phyloP scores from a whole-genome alignment of 2,329 filamentous ascomycete species.

The Daldinia sp. region DNA sequence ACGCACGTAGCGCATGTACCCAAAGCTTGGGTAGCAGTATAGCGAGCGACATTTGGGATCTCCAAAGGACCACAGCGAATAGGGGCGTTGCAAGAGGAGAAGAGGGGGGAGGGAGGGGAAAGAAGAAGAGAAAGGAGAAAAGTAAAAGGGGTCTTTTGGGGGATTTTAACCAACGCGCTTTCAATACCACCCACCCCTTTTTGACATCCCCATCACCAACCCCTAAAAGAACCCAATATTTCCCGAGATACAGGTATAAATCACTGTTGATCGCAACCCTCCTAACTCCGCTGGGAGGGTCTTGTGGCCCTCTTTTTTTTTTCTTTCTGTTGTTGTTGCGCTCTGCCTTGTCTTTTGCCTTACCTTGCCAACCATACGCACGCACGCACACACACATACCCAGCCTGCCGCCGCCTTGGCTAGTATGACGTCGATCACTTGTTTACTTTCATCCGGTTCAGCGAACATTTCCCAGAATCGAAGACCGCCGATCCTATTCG shows the following conservation, averaged over 20 bases:
- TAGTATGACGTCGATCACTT: constrained; percentile 33
- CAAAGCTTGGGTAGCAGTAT: no score
- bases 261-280: constrained; percentile 25
- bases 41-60: neutral
- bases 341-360: neutral
- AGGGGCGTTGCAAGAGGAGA: neutral
- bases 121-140: no score
- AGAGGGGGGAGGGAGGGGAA: no score
- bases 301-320: neutral
- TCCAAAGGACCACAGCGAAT: neutral
- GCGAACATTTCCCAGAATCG: constrained; percentile 8
- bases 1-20: neutral
- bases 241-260: constrained; percentile 28
- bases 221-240: constrained; percentile 19
- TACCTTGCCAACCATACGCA: neutral
- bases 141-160: no score
- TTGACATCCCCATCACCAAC: neutral
- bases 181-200: neutral
- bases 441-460: constrained; percentile 20
- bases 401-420: constrained; percentile 8
- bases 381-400: no score
- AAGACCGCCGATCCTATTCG: constrained; percentile 21
- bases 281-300: neutral
- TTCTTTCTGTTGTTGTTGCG: no score
- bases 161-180: constrained; percentile 25